Evolutionary conservation across 2,329 filamentous ascomycete species (phyloP).

Genomic region (Paracamarosporium sp.): DNA sequence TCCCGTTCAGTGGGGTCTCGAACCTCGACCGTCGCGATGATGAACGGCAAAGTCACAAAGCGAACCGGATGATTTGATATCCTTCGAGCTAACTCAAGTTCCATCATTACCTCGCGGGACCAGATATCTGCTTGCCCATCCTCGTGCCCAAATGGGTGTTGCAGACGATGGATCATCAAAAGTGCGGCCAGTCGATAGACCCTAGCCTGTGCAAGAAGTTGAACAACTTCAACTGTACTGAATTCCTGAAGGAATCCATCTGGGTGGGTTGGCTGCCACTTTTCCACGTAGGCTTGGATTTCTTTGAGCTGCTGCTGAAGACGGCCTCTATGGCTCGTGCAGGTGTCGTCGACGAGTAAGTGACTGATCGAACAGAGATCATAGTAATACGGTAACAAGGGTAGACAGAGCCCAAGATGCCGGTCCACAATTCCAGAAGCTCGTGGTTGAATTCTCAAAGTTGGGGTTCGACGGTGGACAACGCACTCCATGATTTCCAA

Average conservation of each 20-base stretch:
- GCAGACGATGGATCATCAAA: constrained; percentile 12
- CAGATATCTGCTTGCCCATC: constrained; percentile 11
- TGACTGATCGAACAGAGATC: constrained; percentile 12
- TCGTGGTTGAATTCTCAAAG: constrained; percentile 7
- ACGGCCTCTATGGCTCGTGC: neutral
- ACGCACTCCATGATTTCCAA: constrained; percentile 16
- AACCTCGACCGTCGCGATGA: constrained; percentile 12
- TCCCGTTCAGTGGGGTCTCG: neutral
- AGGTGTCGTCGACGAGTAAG: constrained; percentile 2
- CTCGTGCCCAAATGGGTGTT: constrained; percentile 5
- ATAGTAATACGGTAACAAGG: constrained; percentile 10
- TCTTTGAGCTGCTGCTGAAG: constrained; percentile 1
- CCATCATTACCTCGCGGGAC: constrained; percentile 12
- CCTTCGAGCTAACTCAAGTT: constrained; percentile 6
- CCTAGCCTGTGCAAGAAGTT: constrained; percentile 12
- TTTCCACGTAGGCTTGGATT: neutral
- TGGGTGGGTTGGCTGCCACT: constrained; percentile 8
- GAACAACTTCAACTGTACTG: constrained; percentile 8
- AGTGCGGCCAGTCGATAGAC: constrained; percentile 12
- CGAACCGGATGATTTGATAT: constrained; percentile 5
- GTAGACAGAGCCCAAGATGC: constrained; percentile 9
- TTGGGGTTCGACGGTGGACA: constrained; percentile 11
- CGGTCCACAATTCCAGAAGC: constrained; percentile 4
- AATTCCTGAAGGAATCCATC: constrained; percentile 1
- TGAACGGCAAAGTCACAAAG: constrained; percentile 13